phyloP scores from a whole-genome alignment of 805 yeast genomes.

The Ogataea pignaliae region DNA sequence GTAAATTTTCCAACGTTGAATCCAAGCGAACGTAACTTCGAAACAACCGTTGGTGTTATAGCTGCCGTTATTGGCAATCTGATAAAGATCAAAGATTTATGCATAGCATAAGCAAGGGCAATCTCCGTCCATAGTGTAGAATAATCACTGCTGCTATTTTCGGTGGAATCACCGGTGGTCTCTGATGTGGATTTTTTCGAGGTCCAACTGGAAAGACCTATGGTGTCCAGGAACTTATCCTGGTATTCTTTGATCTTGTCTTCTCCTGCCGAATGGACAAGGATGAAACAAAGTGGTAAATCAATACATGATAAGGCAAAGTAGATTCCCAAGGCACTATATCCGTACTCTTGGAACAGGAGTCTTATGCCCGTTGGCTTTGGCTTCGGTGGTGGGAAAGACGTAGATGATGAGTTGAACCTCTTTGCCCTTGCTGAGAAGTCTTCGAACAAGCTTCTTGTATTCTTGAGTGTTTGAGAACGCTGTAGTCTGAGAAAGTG shows the following conservation, averaged over 20 bases:
- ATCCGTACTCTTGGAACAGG: constrained; percentile 82
- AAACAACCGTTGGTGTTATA: constrained; percentile 77
- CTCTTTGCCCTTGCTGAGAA: constrained; percentile 3
- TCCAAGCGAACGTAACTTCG: constrained; percentile 65
- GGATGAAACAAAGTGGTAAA: constrained; percentile 72
- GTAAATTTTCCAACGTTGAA: constrained; percentile 63
- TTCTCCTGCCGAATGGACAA: constrained; percentile 85
- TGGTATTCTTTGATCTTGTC: constrained; percentile 71
- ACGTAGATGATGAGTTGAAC: constrained; percentile 14
- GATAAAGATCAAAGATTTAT: constrained; percentile 78
- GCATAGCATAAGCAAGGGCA: constrained; percentile 87
- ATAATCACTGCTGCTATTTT: constrained; percentile 13
- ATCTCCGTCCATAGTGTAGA: constrained; percentile 71
- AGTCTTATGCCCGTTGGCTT: constrained; percentile 51
- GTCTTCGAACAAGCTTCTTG: neutral
- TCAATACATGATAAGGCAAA: constrained; percentile 69
- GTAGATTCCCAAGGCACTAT: constrained; percentile 85
- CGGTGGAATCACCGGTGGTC: constrained; percentile 20
- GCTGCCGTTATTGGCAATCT: constrained; percentile 91
- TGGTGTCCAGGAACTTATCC: constrained; percentile 48
- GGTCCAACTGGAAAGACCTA: constrained; percentile 54
- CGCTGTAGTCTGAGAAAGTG: too few species aligned
- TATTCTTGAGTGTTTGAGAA: neutral
- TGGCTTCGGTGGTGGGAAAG: neutral
- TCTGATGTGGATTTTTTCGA: constrained; percentile 9